These are phyloP conservation scores for Thelonectria blattea DNA, from an alignment of 2,329 filamentous ascomycete genomes.

Conservation along the genomic window DNA sequence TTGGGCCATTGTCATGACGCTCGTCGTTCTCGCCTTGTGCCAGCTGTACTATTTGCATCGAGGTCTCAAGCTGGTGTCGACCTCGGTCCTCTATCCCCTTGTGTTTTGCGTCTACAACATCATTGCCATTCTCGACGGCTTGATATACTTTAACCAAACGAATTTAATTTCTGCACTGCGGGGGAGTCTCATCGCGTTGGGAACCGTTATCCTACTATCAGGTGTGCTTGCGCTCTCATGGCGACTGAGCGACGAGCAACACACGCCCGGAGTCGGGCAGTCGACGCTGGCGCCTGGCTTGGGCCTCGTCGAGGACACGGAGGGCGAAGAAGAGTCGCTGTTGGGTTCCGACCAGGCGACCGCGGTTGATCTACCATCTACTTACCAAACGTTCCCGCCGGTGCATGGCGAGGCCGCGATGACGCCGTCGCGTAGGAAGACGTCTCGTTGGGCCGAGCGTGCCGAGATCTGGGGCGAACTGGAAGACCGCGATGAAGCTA, in stretches of 20 bases:
- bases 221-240: constrained; percentile 93
- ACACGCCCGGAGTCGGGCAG: constrained; percentile 63
- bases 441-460: constrained; percentile 67
- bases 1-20: constrained; percentile 85
- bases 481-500: constrained; percentile 69
- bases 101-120: constrained; percentile 99
- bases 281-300: constrained; percentile 82
- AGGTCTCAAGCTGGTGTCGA: constrained; percentile 92
- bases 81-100: constrained; percentile 92
- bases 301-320: constrained; percentile 75
- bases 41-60: constrained; percentile 96
- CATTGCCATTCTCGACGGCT: constrained; percentile 92
- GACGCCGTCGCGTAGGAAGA: constrained; percentile 53
- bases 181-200: constrained; percentile 82
- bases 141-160: constrained; percentile 95
- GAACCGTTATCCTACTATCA: constrained; percentile 82
- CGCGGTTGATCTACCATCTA: constrained; percentile 47
- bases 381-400: constrained; percentile 56
- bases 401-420: constrained; percentile 47
- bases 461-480: constrained; percentile 89
- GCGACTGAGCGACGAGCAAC: constrained; percentile 83
- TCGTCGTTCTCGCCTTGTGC: constrained; percentile 81
- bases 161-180: constrained; percentile 77
- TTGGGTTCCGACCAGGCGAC: constrained; percentile 54
- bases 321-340: constrained; percentile 64